phyloP scores from a whole-genome alignment of 2,329 filamentous ascomycete genomes.

The Stagonosporopsis chrysanthemi region DNA sequence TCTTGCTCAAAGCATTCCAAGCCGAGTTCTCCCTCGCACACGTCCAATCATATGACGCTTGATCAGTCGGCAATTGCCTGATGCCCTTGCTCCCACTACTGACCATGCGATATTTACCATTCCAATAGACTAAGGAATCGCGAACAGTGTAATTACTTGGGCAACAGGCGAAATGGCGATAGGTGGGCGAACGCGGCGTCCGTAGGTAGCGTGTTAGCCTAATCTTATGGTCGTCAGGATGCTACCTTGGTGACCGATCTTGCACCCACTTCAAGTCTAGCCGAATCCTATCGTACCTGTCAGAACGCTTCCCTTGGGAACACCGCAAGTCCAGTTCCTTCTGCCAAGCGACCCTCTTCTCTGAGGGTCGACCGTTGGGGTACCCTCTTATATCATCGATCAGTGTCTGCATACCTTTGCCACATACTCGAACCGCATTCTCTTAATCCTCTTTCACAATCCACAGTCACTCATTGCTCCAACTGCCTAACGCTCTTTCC shows the following conservation, averaged over 20 bases:
- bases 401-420: slow-evolving; percentile 33
- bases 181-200: slow-evolving; percentile 25
- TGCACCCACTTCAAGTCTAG: slow-evolving; percentile 36
- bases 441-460: slow-evolving; percentile 38
- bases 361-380: slow-evolving; percentile 29
- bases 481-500: slow-evolving; percentile 54
- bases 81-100: slow-evolving; percentile 50
- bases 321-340: slow-evolving; percentile 33
- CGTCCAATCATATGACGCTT: slow-evolving; percentile 47
- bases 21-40: slow-evolving; percentile 46
- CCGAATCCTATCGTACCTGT: slow-evolving; percentile 41
- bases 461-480: slow-evolving; percentile 55
- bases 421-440: slow-evolving; percentile 32
- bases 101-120: slow-evolving; percentile 47
- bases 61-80: slow-evolving; percentile 40
- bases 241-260: slow-evolving; percentile 41
- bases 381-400: slow-evolving; percentile 44
- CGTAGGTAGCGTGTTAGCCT: slow-evolving; percentile 44
- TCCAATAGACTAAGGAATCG: slow-evolving; percentile 36
- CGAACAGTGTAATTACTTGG: slow-evolving; percentile 41
- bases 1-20: slow-evolving; percentile 47
- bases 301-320: slow-evolving; percentile 33
- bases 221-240: slow-evolving; percentile 42
- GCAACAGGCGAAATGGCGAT: slow-evolving; percentile 42
- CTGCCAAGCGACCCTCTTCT: slow-evolving; percentile 37